phyloP scores from a whole-genome alignment of 257 asterid genomes.

The Leptodermis oblonga region DNA sequence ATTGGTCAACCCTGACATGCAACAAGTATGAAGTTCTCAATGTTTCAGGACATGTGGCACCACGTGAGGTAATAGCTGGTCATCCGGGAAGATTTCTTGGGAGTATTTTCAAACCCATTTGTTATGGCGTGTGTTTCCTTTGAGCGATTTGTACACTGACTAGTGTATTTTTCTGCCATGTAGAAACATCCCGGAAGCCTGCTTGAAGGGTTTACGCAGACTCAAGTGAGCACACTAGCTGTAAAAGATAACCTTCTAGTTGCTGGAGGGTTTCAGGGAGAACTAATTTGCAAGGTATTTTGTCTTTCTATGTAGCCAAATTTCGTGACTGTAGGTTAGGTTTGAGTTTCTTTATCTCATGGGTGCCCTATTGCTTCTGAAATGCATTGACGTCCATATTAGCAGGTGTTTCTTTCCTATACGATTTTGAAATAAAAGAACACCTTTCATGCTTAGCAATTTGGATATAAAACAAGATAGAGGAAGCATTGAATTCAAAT shows the following conservation, averaged over 20 bases:
- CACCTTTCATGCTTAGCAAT: neutral
- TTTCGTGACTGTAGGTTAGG: neutral
- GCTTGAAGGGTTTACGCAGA: conserved; percentile 88
- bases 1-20: conserved; percentile 77
- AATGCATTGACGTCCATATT: neutral
- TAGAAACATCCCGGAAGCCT: conserved; percentile 94
- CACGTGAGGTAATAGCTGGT: conserved; percentile 58
- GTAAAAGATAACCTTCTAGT: conserved; percentile 83
- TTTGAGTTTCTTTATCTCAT: too few relatives aligned
- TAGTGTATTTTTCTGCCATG: conserved; percentile 13
- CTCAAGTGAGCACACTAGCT: conserved; percentile 91
- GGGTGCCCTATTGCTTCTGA: too few relatives aligned
- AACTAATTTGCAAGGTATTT: conserved; percentile 64
- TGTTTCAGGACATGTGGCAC: conserved; percentile 80
- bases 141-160: neutral
- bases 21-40: conserved; percentile 69
- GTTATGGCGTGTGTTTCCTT: neutral
- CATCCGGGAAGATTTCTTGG: neutral
- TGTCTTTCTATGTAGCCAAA: neutral
- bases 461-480: neutral
- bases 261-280: conserved; percentile 99
- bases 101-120: neutral
- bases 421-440: neutral
- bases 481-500: neutral
- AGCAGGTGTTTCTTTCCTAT: neutral